Conservation (phyloP, 2,329 filamentous ascomycete species). For the Colletotrichum euphorbiae region DNA sequence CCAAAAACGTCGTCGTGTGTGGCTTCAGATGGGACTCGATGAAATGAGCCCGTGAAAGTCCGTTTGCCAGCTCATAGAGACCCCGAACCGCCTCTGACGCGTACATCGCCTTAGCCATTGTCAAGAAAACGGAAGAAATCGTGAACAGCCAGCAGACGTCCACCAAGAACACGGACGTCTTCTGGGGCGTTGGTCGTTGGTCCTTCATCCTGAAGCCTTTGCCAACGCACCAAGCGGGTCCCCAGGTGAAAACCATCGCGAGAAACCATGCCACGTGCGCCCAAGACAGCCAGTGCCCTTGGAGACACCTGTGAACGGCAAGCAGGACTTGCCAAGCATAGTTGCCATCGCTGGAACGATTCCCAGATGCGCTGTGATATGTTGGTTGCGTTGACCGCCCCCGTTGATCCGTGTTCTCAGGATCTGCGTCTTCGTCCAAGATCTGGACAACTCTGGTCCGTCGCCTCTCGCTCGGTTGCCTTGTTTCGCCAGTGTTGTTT, state of each 20-base stretch:
- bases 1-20: neutral
- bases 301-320: neutral
- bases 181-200: neutral
- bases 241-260: neutral
- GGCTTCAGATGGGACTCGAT: slow-evolving; percentile 17
- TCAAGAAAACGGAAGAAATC: too few species aligned
- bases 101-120: neutral
- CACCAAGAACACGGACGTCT: neutral
- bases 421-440: too few species aligned
- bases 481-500: too few species aligned
- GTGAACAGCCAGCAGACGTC: neutral
- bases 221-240: neutral
- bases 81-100: neutral
- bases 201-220: neutral
- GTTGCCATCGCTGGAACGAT: too few species aligned
- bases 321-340: neutral
- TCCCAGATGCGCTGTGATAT: too few species aligned
- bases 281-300: neutral
- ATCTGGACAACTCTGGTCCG: too few species aligned
- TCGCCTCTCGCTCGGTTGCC: too few species aligned
- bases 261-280: neutral
- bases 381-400: too few species aligned
- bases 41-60: slow-evolving; percentile 25
- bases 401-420: too few species aligned
- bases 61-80: slow-evolving; percentile 28